These are phyloP conservation scores for Saccharomycopsis olivae DNA, from an alignment of 805 yeast genomes.

Conservation along the genomic window DNA sequence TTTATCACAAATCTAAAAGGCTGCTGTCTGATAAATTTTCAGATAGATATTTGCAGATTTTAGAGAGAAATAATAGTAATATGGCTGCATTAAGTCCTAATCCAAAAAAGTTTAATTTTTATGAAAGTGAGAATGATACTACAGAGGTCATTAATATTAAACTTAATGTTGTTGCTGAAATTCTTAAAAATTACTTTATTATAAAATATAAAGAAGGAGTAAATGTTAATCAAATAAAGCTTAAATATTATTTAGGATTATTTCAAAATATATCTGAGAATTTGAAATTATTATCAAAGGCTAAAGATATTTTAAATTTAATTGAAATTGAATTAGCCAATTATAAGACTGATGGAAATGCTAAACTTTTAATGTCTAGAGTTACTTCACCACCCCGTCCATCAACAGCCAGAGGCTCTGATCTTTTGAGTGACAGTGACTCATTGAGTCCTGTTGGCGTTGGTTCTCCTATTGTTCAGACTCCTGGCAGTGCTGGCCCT, in stretches of 20 bases:
- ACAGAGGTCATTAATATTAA: conserved; percentile 9
- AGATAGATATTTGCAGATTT: not conserved
- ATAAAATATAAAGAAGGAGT: conserved; percentile 1
- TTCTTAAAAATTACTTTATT: conserved; percentile 10
- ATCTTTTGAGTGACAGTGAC: not conserved
- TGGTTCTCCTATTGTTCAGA: conserved; percentile 4
- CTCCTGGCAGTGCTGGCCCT: not conserved
- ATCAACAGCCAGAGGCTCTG: not conserved
- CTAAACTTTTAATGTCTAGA: not conserved
- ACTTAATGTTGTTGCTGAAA: conserved; percentile 9
- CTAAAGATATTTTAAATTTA: conserved; percentile 9
- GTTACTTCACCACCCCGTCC: not conserved
- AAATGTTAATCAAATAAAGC: conserved; percentile 1
- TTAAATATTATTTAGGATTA: conserved; percentile 5
- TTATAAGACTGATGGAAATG: too few relatives aligned
- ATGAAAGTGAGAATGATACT: conserved; percentile 4
- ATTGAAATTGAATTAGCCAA: conserved; percentile 9
- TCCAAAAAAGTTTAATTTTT: conserved; percentile 6
- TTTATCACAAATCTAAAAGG: conserved; percentile 3
- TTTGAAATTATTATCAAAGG: conserved; percentile 7
- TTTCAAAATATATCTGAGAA: conserved; percentile 10
- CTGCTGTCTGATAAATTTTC: not conserved
- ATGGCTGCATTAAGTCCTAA: not conserved
- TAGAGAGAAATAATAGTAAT: conserved; percentile 6
- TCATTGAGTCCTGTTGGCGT: not conserved